These are phyloP conservation scores for Rhizopus sp. DNA, from an alignment of 371 early-diverging fungal species.

Conservation along the genomic window DNA sequence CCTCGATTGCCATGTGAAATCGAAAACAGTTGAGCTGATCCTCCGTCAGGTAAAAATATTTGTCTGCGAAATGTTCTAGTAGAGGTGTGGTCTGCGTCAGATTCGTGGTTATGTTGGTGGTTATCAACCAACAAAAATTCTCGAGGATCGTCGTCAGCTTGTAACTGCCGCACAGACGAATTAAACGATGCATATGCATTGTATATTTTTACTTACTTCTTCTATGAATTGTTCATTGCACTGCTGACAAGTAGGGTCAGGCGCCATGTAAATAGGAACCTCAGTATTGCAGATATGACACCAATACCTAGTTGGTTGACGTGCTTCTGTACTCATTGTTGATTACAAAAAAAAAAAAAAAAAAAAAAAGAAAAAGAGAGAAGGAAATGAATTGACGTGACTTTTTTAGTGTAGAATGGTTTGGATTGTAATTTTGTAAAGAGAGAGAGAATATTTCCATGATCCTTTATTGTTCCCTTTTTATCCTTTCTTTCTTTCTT, in stretches of 20 bases:
- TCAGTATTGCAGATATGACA: conserved; percentile 48
- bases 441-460: no score
- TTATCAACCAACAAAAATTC: conserved; percentile 29
- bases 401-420: not conserved
- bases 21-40: conserved; percentile 18
- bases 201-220: conserved; percentile 43
- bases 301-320: conserved; percentile 37
- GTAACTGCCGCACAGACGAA: conserved; percentile 28
- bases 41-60: conserved; percentile 9
- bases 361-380: conserved; percentile 9
- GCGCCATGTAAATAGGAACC: conserved; percentile 49
- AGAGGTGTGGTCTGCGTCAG: no score
- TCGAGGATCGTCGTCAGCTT: conserved; percentile 49
- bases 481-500: not conserved
- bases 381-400: not conserved
- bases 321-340: conserved; percentile 23
- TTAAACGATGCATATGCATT: not conserved
- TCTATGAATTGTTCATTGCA: conserved; percentile 70
- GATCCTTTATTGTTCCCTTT: no score
- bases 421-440: not conserved
- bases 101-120: not conserved
- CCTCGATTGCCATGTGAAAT: conserved; percentile 4
- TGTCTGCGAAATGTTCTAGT: not conserved
- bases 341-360: conserved; percentile 3
- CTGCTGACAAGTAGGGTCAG: conserved; percentile 64